A percentile compares a stretch with the other conserved stretches of the same genome.
Conservation (phyloP, 768 basidiomycete species). For the Pisolithus microcarpus region DNA sequence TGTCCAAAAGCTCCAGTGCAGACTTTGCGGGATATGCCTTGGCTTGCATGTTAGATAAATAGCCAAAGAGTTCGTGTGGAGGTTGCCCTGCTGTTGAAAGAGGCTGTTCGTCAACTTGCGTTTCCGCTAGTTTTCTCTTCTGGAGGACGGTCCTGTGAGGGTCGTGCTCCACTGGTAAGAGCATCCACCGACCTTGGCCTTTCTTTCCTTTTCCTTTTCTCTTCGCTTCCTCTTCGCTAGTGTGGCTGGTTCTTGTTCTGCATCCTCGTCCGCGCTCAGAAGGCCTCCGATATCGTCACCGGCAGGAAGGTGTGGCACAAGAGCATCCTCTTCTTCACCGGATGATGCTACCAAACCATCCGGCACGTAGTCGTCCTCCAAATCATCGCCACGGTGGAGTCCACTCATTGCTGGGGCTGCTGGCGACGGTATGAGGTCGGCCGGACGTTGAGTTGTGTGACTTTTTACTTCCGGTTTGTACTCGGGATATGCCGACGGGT, state of each 20-base stretch:
- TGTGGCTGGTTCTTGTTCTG: slow-evolving; percentile 25
- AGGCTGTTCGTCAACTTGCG: slow-evolving; percentile 29
- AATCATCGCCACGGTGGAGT: slow-evolving; percentile 58
- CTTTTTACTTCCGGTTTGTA: neutral
- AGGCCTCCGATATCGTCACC: slow-evolving; percentile 33
- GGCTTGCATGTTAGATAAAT: slow-evolving; percentile 58
- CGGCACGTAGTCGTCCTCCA: slow-evolving; percentile 74
- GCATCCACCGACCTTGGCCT: slow-evolving; percentile 49
- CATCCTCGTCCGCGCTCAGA: slow-evolving; percentile 42
- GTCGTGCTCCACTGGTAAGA: slow-evolving; percentile 5
- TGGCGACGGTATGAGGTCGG: neutral
- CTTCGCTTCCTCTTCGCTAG: slow-evolving; percentile 62
- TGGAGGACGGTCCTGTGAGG: slow-evolving; percentile 21
- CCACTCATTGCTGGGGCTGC: slow-evolving; percentile 15
- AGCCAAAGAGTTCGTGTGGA: slow-evolving; percentile 51
- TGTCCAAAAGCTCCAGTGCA: slow-evolving; percentile 72
- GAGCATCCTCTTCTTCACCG: slow-evolving; percentile 42
- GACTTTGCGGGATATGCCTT: slow-evolving; percentile 66
- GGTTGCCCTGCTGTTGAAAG: slow-evolving; percentile 51
- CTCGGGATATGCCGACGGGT: neutral
- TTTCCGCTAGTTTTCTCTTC: slow-evolving; percentile 60
- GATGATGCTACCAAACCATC: slow-evolving; percentile 63
- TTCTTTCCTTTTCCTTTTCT: slow-evolving; percentile 68
- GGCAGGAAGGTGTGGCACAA: slow-evolving; percentile 21
- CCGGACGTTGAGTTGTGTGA: slow-evolving; percentile 4